Percentiles rank a stretch among this genome's conserved stretches.
Conservation (phyloP, 164 flowering plant species). For the Taxillus chinensis region DNA sequence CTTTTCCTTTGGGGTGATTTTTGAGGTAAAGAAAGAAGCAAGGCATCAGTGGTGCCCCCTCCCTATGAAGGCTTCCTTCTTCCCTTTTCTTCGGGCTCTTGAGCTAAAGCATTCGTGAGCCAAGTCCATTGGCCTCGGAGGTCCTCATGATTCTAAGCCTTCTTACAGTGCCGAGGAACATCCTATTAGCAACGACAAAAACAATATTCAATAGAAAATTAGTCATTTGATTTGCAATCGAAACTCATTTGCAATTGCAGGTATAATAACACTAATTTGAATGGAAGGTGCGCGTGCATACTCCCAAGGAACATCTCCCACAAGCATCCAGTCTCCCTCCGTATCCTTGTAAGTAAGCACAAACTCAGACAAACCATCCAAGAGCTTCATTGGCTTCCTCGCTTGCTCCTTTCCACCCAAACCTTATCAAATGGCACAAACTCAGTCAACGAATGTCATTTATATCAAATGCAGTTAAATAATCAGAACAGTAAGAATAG, state of each 20-base stretch:
- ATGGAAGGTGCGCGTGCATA: slow-evolving; percentile 14
- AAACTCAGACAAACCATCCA: slow-evolving; percentile 72
- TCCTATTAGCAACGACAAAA: slow-evolving; percentile 23
- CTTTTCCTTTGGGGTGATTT: neutral
- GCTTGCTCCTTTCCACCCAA: slow-evolving; percentile 30
- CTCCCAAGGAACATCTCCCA: slow-evolving; percentile 90
- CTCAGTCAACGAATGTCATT: no score
- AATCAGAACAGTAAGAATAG: no score
- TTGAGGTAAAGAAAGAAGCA: neutral
- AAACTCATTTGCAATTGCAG: no score
- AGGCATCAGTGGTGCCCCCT: neutral
- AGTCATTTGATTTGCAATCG: no score
- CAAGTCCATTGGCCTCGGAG: slow-evolving; percentile 69
- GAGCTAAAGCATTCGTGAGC: slow-evolving; percentile 17
- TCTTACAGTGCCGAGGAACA: slow-evolving; percentile 63
- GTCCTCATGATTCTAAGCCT: slow-evolving; percentile 77
- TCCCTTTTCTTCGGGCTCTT: no score
- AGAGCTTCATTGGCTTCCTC: slow-evolving; percentile 35
- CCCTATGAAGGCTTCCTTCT: slow-evolving; percentile 25
- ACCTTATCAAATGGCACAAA: slow-evolving; percentile 7
- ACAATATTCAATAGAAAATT: no score
- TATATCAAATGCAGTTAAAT: no score
- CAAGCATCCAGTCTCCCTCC: slow-evolving; percentile 89
- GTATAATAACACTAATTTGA: no score
- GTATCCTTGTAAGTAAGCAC: slow-evolving; percentile 77